A percentile compares a stretch with the other conserved stretches of the same genome.
Conservation (phyloP, 2,329 filamentous ascomycete genomes). For the Cladophialophora chaetospira region DNA sequence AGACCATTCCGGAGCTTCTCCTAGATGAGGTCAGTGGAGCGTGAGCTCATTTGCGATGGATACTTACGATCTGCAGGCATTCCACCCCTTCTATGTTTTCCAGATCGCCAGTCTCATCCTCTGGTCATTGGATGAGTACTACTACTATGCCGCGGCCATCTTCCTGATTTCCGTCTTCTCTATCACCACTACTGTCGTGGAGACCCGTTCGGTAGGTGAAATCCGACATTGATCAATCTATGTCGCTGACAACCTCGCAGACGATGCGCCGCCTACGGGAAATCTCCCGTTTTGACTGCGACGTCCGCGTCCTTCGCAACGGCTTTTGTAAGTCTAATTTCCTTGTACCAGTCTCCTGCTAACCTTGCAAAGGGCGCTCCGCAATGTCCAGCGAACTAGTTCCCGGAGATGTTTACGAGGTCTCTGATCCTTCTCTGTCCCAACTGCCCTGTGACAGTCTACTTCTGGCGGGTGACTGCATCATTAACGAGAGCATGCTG, state of each 20-base stretch:
- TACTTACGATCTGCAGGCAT: conserved; percentile 57
- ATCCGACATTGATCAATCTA: conserved; percentile 9
- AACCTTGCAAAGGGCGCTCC: conserved; percentile 66
- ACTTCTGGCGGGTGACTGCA: conserved; percentile 88
- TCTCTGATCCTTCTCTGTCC: conserved; percentile 85
- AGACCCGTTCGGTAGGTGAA: conserved; percentile 75
- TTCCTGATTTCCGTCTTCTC: conserved; percentile 93
- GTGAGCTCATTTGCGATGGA: background rate
- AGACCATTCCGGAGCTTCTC: conserved; percentile 77
- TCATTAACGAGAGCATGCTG: conserved; percentile 99
- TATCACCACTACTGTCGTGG: conserved; percentile 83
- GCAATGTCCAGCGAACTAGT: conserved; percentile 85
- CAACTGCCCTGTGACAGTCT: conserved; percentile 93
- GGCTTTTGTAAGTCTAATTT: conserved; percentile 72
- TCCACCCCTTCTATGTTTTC: conserved; percentile 98
- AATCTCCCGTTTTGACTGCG: conserved; percentile 92
- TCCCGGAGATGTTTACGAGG: conserved; percentile 93
- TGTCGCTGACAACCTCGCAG: conserved; percentile 40
- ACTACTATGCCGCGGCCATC: conserved; percentile 95
- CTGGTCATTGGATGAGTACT: conserved; percentile 95
- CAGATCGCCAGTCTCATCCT: conserved; percentile 91
- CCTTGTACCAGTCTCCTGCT: background rate
- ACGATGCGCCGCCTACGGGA: conserved; percentile 90
- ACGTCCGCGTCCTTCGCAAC: conserved; percentile 87
- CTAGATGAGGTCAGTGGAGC: conserved; percentile 73